Evolutionary conservation across 2,329 filamentous ascomycete species (phyloP), one percentile per base, ranked within the genome.

Genomic region (Sporothrix phasma): DNA sequence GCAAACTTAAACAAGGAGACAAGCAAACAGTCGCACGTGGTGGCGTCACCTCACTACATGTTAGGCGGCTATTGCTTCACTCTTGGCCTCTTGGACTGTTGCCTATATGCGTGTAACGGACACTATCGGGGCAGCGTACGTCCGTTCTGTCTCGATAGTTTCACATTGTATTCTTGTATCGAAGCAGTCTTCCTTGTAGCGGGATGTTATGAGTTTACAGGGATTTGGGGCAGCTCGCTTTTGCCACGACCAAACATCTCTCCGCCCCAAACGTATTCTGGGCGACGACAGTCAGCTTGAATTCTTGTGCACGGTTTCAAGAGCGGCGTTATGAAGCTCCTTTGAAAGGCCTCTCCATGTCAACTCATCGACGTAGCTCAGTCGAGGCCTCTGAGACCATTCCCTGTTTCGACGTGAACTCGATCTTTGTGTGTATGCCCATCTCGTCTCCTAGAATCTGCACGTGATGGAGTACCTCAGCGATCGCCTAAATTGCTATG

Each of bases 31-130:
- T n/a, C n/a, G n/a, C n/a, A n/a, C n/a, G n/a, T n/a, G 31, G 11
- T 46, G 56, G 37, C 34, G 5, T 4, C 34, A 26, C 39, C 22
- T 59, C 56, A 61, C 58, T 61, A 61, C 58, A 61, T 19, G 22
- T 22, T 31, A 26, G 15, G 17, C 22, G 29, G 56, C 24, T 22
- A 31, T 19, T 19, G 39, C 39, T 43, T 45, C 56, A 22, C 41
- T 47, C 58, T 61, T 61, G 49, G 49, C 17, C 43, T 47, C n/a
- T 19, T 61, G 51, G 51, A 41, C 45, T 37, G 59, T 39, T 61
- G 59, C 59, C 59, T 61, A 47, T 26, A 61, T 51, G 45, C 19
- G 11, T 17, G 19, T 51, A 61, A 6, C n/a, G 13, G 22, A 31
- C n/a, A n/a, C n/a, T n/a, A 19, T 39, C 13, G 6, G 26, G 29